Evolutionary conservation across 2,329 filamentous ascomycete genomes (phyloP).

Genomic region (Paraphaeosphaeria minitans): DNA sequence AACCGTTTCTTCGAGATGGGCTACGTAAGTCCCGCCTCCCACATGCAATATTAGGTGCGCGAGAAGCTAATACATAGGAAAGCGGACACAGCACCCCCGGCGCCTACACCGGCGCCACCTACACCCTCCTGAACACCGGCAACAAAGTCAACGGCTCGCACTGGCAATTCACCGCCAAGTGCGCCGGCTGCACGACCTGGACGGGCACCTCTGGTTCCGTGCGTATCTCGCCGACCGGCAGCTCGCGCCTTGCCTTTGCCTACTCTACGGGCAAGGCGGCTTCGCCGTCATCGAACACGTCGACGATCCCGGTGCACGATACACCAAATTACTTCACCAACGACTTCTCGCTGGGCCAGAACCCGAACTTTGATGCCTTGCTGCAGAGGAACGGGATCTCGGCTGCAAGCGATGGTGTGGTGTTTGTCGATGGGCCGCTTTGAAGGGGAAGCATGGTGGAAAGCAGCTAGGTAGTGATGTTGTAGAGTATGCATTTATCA

Average conservation of each 20-base stretch:
- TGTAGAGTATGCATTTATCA: conserved; percentile 2
- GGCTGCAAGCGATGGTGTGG: background rate
- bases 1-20: conserved; percentile 36
- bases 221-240: conserved; percentile 28
- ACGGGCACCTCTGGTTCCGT: conserved; percentile 20
- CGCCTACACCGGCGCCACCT: conserved; percentile 32
- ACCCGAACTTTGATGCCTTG: conserved; percentile 31
- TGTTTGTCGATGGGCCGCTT: conserved; percentile 1
- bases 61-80: background rate
- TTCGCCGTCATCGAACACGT: conserved; percentile 26
- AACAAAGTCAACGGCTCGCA: conserved; percentile 38
- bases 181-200: conserved; percentile 37
- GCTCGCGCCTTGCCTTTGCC: conserved; percentile 30
- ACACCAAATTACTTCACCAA: conserved; percentile 37
- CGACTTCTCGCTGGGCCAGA: conserved; percentile 32
- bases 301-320: conserved; percentile 33
- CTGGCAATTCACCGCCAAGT: conserved; percentile 40
- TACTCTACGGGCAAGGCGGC: conserved; percentile 28
- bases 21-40: conserved; percentile 27
- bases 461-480: background rate
- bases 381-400: conserved; percentile 31
- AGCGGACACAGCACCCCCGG: conserved; percentile 32
- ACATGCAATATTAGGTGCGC: no score
- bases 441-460: background rate
- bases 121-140: conserved; percentile 28